phyloP scores from a whole-genome alignment of 768 basidiomycete species.

The Candolleomyces efflorescens region DNA sequence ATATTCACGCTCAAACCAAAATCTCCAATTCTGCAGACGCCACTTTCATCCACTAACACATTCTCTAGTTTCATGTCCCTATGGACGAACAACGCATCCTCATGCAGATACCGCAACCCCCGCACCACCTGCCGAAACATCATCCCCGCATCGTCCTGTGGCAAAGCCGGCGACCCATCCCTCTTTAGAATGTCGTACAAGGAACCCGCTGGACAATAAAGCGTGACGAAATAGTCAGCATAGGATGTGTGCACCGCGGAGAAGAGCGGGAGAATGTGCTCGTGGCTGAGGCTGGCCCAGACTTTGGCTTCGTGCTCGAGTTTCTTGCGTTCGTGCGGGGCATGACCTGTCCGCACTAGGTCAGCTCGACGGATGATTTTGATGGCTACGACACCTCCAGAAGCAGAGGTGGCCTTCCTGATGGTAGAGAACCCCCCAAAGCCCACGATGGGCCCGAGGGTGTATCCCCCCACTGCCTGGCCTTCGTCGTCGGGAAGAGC shows the following conservation, averaged over 20 bases:
- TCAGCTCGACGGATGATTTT: constrained; percentile 73
- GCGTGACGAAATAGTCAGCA: constrained; percentile 78
- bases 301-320: constrained; percentile 67
- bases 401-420: constrained; percentile 57
- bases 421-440: constrained; percentile 82
- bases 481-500: constrained; percentile 63
- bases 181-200: constrained; percentile 79
- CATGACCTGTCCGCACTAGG: constrained; percentile 46
- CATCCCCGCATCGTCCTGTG: constrained; percentile 76
- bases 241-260: constrained; percentile 50
- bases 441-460: constrained; percentile 71
- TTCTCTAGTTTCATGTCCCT: constrained; percentile 98
- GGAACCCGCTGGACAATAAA: constrained; percentile 80
- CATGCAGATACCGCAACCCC: constrained; percentile 80
- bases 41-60: constrained; percentile 85
- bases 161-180: constrained; percentile 61
- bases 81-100: constrained; percentile 74
- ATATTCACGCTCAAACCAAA: constrained; percentile 78
- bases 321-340: constrained; percentile 44
- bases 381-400: constrained; percentile 71
- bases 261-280: constrained; percentile 85
- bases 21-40: constrained; percentile 81
- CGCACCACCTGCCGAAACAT: constrained; percentile 85
- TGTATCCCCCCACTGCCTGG: constrained; percentile 63
- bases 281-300: constrained; percentile 77